These are phyloP conservation scores for Aegilops tauschii DNA, from an alignment of 176 grass and related monocot species.

Conservation along the genomic window DNA sequence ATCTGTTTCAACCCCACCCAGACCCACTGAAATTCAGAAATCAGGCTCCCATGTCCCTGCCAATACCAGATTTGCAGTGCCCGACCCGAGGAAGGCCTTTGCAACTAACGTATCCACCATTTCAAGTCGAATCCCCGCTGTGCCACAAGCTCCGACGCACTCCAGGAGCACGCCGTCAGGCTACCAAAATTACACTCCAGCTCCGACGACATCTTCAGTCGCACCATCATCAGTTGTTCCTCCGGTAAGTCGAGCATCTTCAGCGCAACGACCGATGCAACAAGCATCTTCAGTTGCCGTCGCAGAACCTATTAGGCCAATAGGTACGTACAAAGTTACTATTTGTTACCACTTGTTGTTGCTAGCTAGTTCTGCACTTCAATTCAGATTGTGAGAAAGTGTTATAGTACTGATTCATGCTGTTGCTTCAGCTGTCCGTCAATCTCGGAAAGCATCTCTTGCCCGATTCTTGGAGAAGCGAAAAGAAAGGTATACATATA, in stretches of 20 bases:
- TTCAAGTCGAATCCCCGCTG: slow-evolving; percentile 32
- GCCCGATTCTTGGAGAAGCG: slow-evolving; percentile 83
- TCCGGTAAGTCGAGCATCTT: slow-evolving; percentile 29
- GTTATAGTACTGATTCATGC: not conserved
- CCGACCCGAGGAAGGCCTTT: slow-evolving; percentile 37
- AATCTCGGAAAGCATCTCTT: slow-evolving; percentile 89
- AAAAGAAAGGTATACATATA: slow-evolving; percentile 68
- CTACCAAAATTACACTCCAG: slow-evolving; percentile 38
- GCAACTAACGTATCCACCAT: slow-evolving; percentile 20
- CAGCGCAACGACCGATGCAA: slow-evolving; percentile 8
- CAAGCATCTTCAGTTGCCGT: slow-evolving; percentile 30
- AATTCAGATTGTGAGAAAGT: not conserved
- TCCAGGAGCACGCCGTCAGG: slow-evolving; percentile 41
- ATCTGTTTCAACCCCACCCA: slow-evolving; percentile 33
- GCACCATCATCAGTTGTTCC: slow-evolving; percentile 3
- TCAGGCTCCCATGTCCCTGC: not conserved
- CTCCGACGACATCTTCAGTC: slow-evolving; percentile 11
- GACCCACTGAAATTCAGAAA: slow-evolving; percentile 8
- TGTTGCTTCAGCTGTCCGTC: slow-evolving; percentile 70
- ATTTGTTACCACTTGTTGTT: not conserved
- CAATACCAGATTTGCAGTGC: slow-evolving; percentile 29
- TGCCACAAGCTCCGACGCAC: slow-evolving; percentile 28
- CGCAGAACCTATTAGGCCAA: slow-evolving; percentile 30
- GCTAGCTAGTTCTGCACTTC: not conserved
- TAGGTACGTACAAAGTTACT: slow-evolving; percentile 53